phyloP scores from a whole-genome alignment of 495 filamentous ascomycete genomes.

The Pseudotulostoma volvatum region DNA sequence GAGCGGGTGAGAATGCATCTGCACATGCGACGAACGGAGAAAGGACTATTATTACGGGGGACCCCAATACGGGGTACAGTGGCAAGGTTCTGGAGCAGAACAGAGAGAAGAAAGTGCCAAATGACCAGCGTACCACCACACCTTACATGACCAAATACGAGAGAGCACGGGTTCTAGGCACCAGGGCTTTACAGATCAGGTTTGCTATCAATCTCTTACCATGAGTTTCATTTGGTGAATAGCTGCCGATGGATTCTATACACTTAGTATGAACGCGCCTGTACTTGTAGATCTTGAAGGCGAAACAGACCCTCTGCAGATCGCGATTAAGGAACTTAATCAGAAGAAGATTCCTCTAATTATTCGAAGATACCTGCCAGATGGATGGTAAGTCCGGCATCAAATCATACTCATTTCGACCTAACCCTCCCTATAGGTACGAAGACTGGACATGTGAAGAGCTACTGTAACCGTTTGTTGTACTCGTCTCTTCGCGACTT shows the following conservation, averaged over 20 bases:
- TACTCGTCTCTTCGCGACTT: too few relatives aligned
- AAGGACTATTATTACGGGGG: conserved; percentile 54
- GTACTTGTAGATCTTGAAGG: conserved; percentile 94
- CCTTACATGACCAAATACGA: conserved; percentile 99
- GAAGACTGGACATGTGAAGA: conserved; percentile 99
- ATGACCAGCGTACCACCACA: conserved; percentile 78
- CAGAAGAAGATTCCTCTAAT: conserved; percentile 98
- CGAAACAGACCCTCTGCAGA: conserved; percentile 93
- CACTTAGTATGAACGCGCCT: conserved; percentile 88
- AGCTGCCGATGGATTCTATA: too few relatives aligned
- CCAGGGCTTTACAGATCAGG: conserved; percentile 91
- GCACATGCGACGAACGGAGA: conserved; percentile 30
- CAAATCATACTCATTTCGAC: neutral
- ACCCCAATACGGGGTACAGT: conserved; percentile 48
- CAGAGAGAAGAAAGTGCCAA: conserved; percentile 79
- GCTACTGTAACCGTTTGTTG: conserved; percentile 36
- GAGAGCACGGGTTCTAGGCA: conserved; percentile 80
- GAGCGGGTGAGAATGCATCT: conserved; percentile 35
- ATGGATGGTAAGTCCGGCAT: conserved; percentile 64
- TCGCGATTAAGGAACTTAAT: conserved; percentile 88
- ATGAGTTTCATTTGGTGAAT: too few relatives aligned
- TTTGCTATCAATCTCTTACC: too few relatives aligned
- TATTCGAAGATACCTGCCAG: conserved; percentile 84
- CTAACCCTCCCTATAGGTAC: conserved; percentile 42
- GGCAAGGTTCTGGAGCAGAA: conserved; percentile 39